Evolutionary conservation across 2,329 filamentous ascomycete species (phyloP), one percentile per base, ranked within the genome.

Genomic region (Cyphellophora europaea): DNA sequence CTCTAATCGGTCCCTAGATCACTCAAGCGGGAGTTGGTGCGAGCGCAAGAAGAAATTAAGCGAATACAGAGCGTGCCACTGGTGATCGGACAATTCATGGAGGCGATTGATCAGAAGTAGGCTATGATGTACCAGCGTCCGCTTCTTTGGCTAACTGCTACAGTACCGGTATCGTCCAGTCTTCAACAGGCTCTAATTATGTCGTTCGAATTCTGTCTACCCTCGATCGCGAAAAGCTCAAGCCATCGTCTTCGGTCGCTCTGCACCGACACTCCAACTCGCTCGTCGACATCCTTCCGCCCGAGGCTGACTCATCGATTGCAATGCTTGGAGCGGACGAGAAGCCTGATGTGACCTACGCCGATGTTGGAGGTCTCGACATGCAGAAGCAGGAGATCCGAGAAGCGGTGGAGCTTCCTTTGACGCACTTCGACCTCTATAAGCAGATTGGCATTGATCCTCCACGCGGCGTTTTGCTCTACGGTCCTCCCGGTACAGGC

Each of bases 331-430:
- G 89, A 42, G 74, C 81, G 38, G 84, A 94, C 55, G 91, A 98
- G 74, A 98, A 96, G 72, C 91, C 91, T 19, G 91, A 98, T 61
- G 85, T 98, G 41, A 93, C 88, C 28, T 98, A 98, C 54, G 89
- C 88, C 43, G 91, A 98, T 61, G 91, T 98, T 43, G 91, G 91
- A 69, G 91, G 91, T 32, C 66, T 96, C 48, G 91, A 98, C 54
- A 98, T 98, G 91, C 91, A 98, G 67, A 98, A 98, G 71, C 91
- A 98, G 66, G 91, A 98, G 64, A 98, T 98, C 47, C 77, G 91
- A 48, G 91, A 98, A 66, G 91, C 91, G 8, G 91, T 98, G 35
- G 91, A 98, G 70, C 71, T 98, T 47, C 91, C 91, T 19, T 71
- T 98, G 52, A 95, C 89, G 43, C 91, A 96, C 62, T 96, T 96